These are phyloP conservation scores for Zalaria obscura DNA, from an alignment of 2,329 filamentous ascomycete species.

Conservation along the genomic window DNA sequence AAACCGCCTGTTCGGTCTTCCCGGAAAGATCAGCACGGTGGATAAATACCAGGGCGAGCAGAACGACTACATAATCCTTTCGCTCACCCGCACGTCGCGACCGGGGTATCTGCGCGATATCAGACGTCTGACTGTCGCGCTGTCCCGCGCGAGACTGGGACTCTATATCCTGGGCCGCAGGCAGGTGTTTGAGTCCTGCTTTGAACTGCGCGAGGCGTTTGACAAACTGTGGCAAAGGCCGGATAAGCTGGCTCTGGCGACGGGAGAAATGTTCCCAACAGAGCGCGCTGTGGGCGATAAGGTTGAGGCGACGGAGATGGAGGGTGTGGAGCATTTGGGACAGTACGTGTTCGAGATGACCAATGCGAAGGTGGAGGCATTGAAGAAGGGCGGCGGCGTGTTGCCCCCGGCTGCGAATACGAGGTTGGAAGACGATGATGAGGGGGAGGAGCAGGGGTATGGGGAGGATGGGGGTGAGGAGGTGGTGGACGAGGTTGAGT, in stretches of 20 bases:
- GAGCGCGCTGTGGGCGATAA: slow-evolving; percentile 31
- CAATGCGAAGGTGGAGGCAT: slow-evolving; percentile 48
- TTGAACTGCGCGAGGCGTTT: slow-evolving; percentile 79
- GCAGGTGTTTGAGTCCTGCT: slow-evolving; percentile 75
- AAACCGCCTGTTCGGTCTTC: slow-evolving; percentile 76
- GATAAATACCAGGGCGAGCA: slow-evolving; percentile 99
- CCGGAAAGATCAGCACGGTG: slow-evolving; percentile 81
- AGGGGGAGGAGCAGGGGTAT: slow-evolving; percentile 18
- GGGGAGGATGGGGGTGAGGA: slow-evolving; percentile 20
- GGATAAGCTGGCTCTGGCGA: slow-evolving; percentile 67
- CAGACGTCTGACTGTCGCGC: slow-evolving; percentile 81
- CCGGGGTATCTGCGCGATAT: slow-evolving; percentile 91
- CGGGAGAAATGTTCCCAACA: slow-evolving; percentile 75
- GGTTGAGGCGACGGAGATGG: slow-evolving; percentile 59
- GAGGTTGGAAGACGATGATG: slow-evolving; percentile 14
- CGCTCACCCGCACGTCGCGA: slow-evolving; percentile 72
- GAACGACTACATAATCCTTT: slow-evolving; percentile 95
- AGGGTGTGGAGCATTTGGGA: slow-evolving; percentile 82
- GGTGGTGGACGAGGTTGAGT: slow-evolving; percentile 12
- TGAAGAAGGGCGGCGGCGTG: slow-evolving; percentile 29
- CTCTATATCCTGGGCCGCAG: slow-evolving; percentile 84
- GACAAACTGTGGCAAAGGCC: slow-evolving; percentile 51
- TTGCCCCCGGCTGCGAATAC: slow-evolving; percentile 16
- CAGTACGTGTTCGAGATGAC: slow-evolving; percentile 98
- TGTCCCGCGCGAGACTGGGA: slow-evolving; percentile 82